A percentile compares a stretch with the other conserved stretches of the same genome.
Evolutionary conservation across 106 monocot genomes (phyloP).

Genomic region (Triglochin maritima): DNA sequence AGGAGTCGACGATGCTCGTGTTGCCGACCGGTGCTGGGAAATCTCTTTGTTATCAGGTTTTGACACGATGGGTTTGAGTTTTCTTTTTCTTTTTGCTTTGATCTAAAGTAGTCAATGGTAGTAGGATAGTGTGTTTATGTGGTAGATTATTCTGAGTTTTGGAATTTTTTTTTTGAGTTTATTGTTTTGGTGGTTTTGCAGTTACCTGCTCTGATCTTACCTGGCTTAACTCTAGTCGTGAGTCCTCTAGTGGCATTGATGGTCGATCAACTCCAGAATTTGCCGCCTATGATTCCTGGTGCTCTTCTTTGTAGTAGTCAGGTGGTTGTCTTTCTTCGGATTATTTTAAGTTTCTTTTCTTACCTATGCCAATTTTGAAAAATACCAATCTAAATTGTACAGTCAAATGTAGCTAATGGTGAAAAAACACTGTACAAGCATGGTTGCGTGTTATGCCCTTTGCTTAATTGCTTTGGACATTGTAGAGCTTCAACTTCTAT

Average conservation of each 20-base stretch:
- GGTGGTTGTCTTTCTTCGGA: conserved; percentile 26
- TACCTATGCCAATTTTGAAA: background rate
- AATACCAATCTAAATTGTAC: too few species aligned
- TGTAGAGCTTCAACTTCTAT: too few species aligned
- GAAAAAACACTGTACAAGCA: too few species aligned
- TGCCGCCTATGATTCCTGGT: conserved; percentile 63
- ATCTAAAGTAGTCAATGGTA: background rate
- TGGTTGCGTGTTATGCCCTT: too few species aligned
- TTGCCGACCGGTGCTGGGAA: conserved; percentile 96
- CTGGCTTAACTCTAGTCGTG: conserved; percentile 79
- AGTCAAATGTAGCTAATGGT: too few species aligned
- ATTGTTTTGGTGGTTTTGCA: conserved; percentile 7
- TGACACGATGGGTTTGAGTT: background rate
- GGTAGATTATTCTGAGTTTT: background rate
- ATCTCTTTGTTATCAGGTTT: conserved; percentile 93
- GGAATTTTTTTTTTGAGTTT: background rate
- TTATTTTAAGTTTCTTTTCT: background rate
- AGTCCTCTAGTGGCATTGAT: conserved; percentile 88
- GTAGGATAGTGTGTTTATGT: background rate
- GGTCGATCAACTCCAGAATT: conserved; percentile 82
- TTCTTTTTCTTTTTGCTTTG: too few species aligned
- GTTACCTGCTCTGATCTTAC: conserved; percentile 79
- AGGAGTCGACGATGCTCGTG: conserved; percentile 78
- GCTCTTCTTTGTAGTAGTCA: conserved; percentile 80
- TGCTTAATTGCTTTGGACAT: too few species aligned